These are phyloP conservation scores for Iris macrosiphon DNA, from an alignment of 106 monocot species.

Conservation along the genomic window DNA sequence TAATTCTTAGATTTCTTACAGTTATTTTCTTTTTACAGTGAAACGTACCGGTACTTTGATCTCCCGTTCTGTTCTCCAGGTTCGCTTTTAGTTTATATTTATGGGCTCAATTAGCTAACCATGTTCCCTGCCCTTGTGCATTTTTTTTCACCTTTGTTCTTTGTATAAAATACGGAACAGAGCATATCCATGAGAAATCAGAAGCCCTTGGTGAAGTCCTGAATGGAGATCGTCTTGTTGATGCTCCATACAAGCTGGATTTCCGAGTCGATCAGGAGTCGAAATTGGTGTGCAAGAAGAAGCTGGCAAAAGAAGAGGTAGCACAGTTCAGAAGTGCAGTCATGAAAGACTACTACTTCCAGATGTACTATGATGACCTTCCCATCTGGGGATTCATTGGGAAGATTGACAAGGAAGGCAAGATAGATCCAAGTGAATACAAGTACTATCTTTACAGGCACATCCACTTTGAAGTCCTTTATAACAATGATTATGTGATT, in stretches of 20 bases:
- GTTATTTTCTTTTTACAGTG: constrained; percentile 30
- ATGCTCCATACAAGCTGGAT: constrained; percentile 80
- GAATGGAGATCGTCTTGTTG: constrained; percentile 89
- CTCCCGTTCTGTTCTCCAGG: constrained; percentile 75
- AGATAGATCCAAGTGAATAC: constrained; percentile 45
- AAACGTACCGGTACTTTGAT: constrained; percentile 79
- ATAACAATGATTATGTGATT: constrained; percentile 69
- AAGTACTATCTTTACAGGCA: constrained; percentile 78
- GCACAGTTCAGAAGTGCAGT: constrained; percentile 54
- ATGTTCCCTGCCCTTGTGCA: background rate
- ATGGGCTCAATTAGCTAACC: background rate
- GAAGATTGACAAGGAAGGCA: constrained; percentile 58
- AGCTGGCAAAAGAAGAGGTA: constrained; percentile 58
- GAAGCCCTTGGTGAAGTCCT: constrained; percentile 78
- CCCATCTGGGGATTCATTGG: constrained; percentile 88
- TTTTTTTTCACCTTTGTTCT: background rate
- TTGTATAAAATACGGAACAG: constrained; percentile 18
- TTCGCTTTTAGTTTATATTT: constrained; percentile 7
- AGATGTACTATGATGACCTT: constrained; percentile 93
- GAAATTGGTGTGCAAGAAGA: constrained; percentile 42
- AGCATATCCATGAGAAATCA: constrained; percentile 51
- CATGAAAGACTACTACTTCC: constrained; percentile 75
- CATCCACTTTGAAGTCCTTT: constrained; percentile 56
- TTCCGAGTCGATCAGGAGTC: constrained; percentile 53
- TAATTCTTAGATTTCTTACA: background rate